Conservation (phyloP, 306 rosid species). For the Vigna reflexopilosa region DNA sequence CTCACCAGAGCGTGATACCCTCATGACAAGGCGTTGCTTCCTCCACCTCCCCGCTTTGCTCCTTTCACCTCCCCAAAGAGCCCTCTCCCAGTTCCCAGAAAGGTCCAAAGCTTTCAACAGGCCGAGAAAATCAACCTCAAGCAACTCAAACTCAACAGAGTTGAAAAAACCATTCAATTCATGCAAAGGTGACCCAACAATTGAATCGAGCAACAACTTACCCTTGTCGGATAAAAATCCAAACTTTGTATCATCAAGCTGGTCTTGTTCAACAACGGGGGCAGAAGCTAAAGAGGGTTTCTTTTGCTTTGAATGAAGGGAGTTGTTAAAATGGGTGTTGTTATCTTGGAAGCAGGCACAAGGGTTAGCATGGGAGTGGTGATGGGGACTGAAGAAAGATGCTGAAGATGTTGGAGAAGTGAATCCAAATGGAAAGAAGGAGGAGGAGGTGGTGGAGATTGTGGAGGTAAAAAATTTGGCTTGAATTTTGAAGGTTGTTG, state of each 20-base stretch:
- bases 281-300: slow-evolving; percentile 50
- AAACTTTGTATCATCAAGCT: slow-evolving; percentile 40
- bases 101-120: slow-evolving; percentile 81
- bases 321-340: slow-evolving; percentile 44
- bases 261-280: slow-evolving; percentile 29
- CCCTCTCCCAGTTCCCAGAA: slow-evolving; percentile 81
- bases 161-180: slow-evolving; percentile 61
- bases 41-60: too few relatives aligned
- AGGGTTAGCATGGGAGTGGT: slow-evolving; percentile 47
- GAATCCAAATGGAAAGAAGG: slow-evolving; percentile 73
- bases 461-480: slow-evolving; percentile 58
- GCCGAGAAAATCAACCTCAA: slow-evolving; percentile 69
- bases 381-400: slow-evolving; percentile 62
- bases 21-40: too few relatives aligned
- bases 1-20: too few relatives aligned
- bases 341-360: slow-evolving; percentile 43
- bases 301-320: slow-evolving; percentile 53
- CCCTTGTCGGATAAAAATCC: slow-evolving; percentile 70
- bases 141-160: slow-evolving; percentile 65
- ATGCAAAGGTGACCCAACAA: slow-evolving; percentile 63
- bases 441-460: slow-evolving; percentile 52
- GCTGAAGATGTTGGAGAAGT: slow-evolving; percentile 80
- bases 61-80: slow-evolving; percentile 37
- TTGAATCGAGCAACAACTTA: slow-evolving; percentile 69
- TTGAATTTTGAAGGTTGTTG: slow-evolving; percentile 64